Evolutionary conservation across 2,329 filamentous ascomycete species (phyloP).

Genomic region (Epicoccum nigrum): DNA sequence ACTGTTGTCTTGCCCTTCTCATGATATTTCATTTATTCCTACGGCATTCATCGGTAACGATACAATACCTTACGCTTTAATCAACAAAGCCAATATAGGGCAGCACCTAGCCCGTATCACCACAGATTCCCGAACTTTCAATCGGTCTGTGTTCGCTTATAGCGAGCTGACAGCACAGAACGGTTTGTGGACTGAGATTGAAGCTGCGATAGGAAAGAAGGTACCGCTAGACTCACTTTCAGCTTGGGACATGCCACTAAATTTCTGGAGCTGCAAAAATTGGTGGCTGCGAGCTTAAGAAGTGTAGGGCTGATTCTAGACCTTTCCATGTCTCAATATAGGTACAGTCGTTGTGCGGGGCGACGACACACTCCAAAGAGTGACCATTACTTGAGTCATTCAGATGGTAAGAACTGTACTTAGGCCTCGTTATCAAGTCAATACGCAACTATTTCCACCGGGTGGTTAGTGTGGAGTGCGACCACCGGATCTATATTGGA

Average conservation of each 20-base stretch:
- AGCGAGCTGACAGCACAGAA: conserved; percentile 55
- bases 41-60: background rate
- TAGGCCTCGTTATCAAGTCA: background rate
- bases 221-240: background rate
- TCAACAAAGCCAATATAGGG: conserved; percentile 55
- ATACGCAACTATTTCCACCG: too few relatives aligned
- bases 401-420: background rate
- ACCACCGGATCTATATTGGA: too few relatives aligned
- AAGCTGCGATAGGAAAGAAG: conserved; percentile 30
- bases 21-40: too few relatives aligned
- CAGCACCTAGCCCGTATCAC: conserved; percentile 59
- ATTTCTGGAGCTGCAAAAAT: background rate
- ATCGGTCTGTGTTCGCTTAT: conserved; percentile 59
- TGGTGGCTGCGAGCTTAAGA: background rate
- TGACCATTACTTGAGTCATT: background rate
- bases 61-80: background rate
- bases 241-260: background rate
- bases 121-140: conserved; percentile 58
- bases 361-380: background rate
- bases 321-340: background rate
- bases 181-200: conserved; percentile 54
- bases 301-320: background rate
- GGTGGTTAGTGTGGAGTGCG: too few relatives aligned
- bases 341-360: background rate
- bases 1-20: too few relatives aligned